A percentile compares a stretch with the other conserved stretches of the same genome.
These are phyloP conservation scores for Dioscorea alata DNA, from an alignment of 106 monocot genomes.

Conservation along the genomic window DNA sequence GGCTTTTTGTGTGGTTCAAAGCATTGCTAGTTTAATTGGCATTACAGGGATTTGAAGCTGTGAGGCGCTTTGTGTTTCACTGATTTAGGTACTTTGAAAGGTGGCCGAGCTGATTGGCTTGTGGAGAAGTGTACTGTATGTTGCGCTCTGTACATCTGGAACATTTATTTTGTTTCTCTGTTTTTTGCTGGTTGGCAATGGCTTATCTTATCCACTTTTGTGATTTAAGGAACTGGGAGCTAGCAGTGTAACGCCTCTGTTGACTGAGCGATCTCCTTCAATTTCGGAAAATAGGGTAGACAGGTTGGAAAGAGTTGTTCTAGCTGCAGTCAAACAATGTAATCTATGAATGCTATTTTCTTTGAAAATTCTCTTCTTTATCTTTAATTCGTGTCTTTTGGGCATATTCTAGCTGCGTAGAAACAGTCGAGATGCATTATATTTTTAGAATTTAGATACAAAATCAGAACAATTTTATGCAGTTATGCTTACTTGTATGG, in stretches of 20 bases:
- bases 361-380: background rate
- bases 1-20: background rate
- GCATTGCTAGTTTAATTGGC: background rate
- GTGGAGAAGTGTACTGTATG: constrained; percentile 91
- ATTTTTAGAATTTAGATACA: no score
- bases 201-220: background rate
- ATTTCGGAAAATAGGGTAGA: constrained; percentile 80
- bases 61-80: background rate
- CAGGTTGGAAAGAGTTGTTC: constrained; percentile 68
- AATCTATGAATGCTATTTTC: constrained; percentile 1
- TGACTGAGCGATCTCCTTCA: constrained; percentile 62
- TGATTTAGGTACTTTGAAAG: constrained; percentile 71
- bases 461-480: background rate
- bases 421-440: no score
- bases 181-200: background rate
- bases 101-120: constrained; percentile 96
- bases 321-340: constrained; percentile 98
- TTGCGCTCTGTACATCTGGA: constrained; percentile 8
- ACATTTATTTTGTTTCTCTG: background rate
- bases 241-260: constrained; percentile 78
- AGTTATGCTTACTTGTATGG: background rate
- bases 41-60: background rate
- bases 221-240: constrained; percentile 83
- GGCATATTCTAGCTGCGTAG: no score
- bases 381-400: no score